Conservation (phyloP, 768 basidiomycete species). For the Tephrocybe sp. region DNA sequence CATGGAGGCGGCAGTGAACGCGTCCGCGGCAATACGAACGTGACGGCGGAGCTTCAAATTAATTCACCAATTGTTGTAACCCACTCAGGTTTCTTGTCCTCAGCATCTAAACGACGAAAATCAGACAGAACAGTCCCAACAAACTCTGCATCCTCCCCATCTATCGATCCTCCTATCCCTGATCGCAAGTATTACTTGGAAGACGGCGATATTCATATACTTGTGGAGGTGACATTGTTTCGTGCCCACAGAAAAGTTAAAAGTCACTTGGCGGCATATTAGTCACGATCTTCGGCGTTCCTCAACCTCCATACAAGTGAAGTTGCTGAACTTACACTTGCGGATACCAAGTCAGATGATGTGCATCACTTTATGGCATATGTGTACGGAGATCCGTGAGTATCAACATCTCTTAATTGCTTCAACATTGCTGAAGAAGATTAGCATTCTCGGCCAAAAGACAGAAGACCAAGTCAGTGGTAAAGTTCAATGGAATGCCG, state of each 20-base stretch:
- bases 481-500: conserved; percentile 8
- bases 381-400: conserved; percentile 15
- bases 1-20: background rate
- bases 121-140: background rate
- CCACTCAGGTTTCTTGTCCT: too few relatives aligned
- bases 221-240: conserved; percentile 19
- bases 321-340: conserved; percentile 12
- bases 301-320: conserved; percentile 12
- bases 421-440: background rate
- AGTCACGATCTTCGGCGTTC: conserved; percentile 14
- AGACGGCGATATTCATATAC: conserved; percentile 21
- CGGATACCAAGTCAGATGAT: conserved; percentile 9
- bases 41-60: too few relatives aligned
- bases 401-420: background rate
- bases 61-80: too few relatives aligned
- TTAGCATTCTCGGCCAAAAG: background rate
- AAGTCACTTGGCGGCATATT: conserved; percentile 15
- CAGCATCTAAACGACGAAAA: too few relatives aligned
- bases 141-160: too few relatives aligned
- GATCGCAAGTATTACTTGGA: conserved; percentile 19
- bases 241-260: conserved; percentile 17
- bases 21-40: too few relatives aligned
- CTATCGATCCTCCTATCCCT: background rate
- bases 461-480: background rate
- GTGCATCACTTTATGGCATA: conserved; percentile 13